Percentiles rank a stretch among this genome's conserved stretches.
These are phyloP conservation scores for Encephalitozoon cuniculi DNA, from an alignment of 371 early-diverging fungal genomes.

Conservation along the genomic window DNA sequence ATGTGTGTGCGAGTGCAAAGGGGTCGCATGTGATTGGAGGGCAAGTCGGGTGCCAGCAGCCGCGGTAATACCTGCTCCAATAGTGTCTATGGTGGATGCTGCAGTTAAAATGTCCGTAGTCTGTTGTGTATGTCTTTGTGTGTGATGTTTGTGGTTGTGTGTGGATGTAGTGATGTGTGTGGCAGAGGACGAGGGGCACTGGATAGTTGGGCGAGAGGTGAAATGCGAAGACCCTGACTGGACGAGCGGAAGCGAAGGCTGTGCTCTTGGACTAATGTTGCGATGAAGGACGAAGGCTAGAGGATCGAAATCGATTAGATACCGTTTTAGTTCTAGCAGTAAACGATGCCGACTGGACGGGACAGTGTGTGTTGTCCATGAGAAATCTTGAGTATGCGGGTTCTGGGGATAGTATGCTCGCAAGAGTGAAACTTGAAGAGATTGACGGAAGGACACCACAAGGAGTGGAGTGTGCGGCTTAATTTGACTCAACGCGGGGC, in stretches of 20 bases:
- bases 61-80: slow-evolving; percentile 45
- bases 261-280: slow-evolving; percentile 65
- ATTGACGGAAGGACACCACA: slow-evolving; percentile 52
- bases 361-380: slow-evolving; percentile 47
- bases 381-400: slow-evolving; percentile 40
- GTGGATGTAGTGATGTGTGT: neutral
- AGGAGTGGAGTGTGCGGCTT: slow-evolving; percentile 52
- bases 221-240: slow-evolving; percentile 64
- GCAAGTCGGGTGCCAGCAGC: slow-evolving; percentile 49
- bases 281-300: slow-evolving; percentile 69
- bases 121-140: slow-evolving; percentile 3
- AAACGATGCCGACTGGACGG: slow-evolving; percentile 69
- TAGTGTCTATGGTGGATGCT: slow-evolving; percentile 42
- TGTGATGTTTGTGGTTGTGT: neutral
- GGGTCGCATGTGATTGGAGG: slow-evolving; percentile 17
- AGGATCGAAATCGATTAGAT: slow-evolving; percentile 69
- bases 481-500: slow-evolving; percentile 50
- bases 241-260: slow-evolving; percentile 60
- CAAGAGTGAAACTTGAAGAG: slow-evolving; percentile 48
- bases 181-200: slow-evolving; percentile 21
- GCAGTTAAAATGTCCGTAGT: slow-evolving; percentile 48
- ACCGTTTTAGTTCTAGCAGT: slow-evolving; percentile 68
- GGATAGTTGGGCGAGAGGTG: slow-evolving; percentile 40
- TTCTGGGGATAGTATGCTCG: slow-evolving; percentile 50
- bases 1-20: neutral